phyloP scores from a whole-genome alignment of 805 yeast genomes.

The Saccharomycopsis selenospora region DNA sequence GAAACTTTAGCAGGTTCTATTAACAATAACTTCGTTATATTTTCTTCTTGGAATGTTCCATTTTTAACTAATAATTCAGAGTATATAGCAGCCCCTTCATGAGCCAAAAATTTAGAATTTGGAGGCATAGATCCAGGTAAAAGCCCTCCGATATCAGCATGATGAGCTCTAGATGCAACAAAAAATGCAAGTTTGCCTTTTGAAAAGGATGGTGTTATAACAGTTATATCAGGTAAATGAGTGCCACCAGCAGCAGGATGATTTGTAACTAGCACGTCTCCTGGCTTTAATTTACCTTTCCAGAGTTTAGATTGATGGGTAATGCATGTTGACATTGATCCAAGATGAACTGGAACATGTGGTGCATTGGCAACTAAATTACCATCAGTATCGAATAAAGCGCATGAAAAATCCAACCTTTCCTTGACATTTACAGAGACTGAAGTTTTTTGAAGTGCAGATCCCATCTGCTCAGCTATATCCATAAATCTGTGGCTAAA shows the following conservation, averaged over 20 bases:
- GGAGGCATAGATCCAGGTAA: conserved; percentile 96
- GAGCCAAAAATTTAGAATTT: conserved; percentile 71
- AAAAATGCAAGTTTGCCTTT: conserved; percentile 59
- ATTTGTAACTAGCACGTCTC: conserved; percentile 72
- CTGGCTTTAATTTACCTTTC: conserved; percentile 56
- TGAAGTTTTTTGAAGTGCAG: conserved; percentile 68
- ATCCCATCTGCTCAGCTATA: conserved; percentile 87
- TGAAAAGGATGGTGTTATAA: conserved; percentile 83
- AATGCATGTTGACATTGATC: conserved; percentile 80
- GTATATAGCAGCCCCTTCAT: conserved; percentile 86
- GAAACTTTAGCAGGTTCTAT: conserved; percentile 74
- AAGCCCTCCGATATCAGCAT: conserved; percentile 91
- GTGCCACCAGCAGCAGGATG: conserved; percentile 86
- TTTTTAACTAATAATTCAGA: conserved; percentile 65
- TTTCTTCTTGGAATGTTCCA: conserved; percentile 70
- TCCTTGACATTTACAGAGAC: conserved; percentile 82
- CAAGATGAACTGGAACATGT: conserved; percentile 79
- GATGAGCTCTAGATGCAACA: conserved; percentile 93
- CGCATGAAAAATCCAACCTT: conserved; percentile 78
- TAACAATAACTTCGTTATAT: conserved; percentile 53
- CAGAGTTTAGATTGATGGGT: conserved; percentile 57
- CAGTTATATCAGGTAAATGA: conserved; percentile 86
- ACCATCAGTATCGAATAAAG: conserved; percentile 70
- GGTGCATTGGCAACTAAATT: conserved; percentile 84
- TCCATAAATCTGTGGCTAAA: conserved; percentile 85